Conservation (phyloP, 2,329 filamentous ascomycete species). For the Epichloe hybrida region DNA sequence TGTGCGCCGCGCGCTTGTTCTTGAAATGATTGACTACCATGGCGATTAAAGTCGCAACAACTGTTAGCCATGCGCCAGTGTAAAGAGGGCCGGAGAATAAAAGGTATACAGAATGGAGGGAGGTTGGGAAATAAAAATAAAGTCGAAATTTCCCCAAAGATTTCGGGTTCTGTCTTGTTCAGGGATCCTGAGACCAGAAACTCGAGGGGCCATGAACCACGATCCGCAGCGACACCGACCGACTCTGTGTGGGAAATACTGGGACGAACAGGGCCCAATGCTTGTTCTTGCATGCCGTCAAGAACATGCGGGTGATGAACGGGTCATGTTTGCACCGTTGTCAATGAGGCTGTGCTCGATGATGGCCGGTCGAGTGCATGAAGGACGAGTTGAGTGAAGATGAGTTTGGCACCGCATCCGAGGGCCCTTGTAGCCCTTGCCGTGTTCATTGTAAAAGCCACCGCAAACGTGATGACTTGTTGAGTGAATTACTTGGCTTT, state of each 20-base stretch:
- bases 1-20: slow-evolving; percentile 31
- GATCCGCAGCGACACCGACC: not conserved
- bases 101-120: not conserved
- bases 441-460: not conserved
- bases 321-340: not conserved
- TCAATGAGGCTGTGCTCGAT: slow-evolving; percentile 1
- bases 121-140: not conserved
- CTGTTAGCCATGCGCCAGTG: slow-evolving; percentile 4
- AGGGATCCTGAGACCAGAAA: not conserved
- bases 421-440: not conserved
- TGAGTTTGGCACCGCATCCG: not conserved
- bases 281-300: not conserved
- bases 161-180: not conserved
- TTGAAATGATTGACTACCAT: slow-evolving; percentile 31
- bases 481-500: too few species aligned
- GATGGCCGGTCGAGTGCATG: not conserved
- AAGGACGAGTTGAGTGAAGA: not conserved
- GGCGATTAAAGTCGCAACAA: slow-evolving; percentile 5
- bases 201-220: not conserved
- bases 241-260: not conserved
- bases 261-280: not conserved
- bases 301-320: not conserved
- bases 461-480: not conserved
- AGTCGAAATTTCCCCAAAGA: not conserved
- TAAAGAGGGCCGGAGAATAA: not conserved